A percentile compares a stretch with the other conserved stretches of the same genome.
These are phyloP conservation scores for Eugenia klotzschiana DNA, from an alignment of 441 rosid species.

Conservation along the genomic window DNA sequence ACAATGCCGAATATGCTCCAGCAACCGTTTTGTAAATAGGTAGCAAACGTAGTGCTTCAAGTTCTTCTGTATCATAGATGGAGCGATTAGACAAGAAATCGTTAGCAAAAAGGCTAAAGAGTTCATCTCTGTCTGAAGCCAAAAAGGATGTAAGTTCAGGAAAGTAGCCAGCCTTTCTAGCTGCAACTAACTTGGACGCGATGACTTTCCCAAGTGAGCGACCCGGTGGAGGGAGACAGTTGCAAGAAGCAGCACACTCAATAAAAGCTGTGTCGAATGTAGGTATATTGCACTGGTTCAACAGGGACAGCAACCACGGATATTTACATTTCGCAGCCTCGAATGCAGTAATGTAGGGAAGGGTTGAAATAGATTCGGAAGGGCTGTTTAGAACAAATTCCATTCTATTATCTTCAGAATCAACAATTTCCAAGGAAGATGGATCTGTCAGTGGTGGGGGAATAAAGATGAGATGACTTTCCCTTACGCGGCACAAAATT, in stretches of 20 bases:
- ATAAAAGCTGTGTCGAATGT: slow-evolving; percentile 64
- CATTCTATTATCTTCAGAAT: slow-evolving; percentile 18
- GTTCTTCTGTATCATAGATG: slow-evolving; percentile 56
- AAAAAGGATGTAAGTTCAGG: slow-evolving; percentile 57
- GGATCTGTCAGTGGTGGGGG: slow-evolving; percentile 47
- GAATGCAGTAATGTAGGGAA: slow-evolving; percentile 42
- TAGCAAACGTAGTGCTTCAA: slow-evolving; percentile 62
- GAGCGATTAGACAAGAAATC: slow-evolving; percentile 60
- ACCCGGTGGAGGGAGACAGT: slow-evolving; percentile 49
- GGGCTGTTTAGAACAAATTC: slow-evolving; percentile 20
- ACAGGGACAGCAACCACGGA: slow-evolving; percentile 75
- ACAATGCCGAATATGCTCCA: slow-evolving; percentile 56
- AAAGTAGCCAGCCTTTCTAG: slow-evolving; percentile 67
- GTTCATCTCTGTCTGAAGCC: slow-evolving; percentile 54
- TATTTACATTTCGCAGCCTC: slow-evolving; percentile 33
- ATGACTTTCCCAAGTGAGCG: slow-evolving; percentile 79
- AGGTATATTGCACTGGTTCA: slow-evolving; percentile 87
- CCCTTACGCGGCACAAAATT: slow-evolving; percentile 81
- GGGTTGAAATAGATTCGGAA: slow-evolving; percentile 28
- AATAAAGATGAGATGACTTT: slow-evolving; percentile 60
- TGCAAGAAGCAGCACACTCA: slow-evolving; percentile 63
- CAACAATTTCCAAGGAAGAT: slow-evolving; percentile 14
- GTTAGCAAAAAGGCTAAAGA: slow-evolving; percentile 66
- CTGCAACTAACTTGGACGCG: slow-evolving; percentile 78
- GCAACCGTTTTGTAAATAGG: slow-evolving; percentile 79